Evolutionary conservation across 2,329 filamentous ascomycete species (phyloP).

Genomic region (Fusarium xyrophilum): DNA sequence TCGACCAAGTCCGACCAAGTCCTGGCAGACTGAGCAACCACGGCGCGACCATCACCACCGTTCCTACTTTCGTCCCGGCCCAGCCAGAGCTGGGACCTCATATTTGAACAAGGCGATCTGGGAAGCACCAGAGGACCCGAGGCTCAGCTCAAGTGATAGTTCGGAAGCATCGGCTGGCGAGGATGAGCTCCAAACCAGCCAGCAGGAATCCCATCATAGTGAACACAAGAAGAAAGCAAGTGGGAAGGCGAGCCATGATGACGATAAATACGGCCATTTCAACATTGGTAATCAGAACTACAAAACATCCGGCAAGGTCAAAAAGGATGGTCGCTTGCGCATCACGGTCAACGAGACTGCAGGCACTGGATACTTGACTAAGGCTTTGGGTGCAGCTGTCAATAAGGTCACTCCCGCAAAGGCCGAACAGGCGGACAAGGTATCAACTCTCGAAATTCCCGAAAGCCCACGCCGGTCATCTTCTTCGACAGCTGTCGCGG

Average conservation of each 20-base stretch:
- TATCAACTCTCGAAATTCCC: slow-evolving; percentile 17
- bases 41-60: slow-evolving; percentile 7
- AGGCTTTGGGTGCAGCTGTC: slow-evolving; percentile 71
- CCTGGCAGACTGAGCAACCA: slow-evolving; percentile 33
- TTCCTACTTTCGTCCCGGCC: slow-evolving; percentile 27
- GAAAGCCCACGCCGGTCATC: slow-evolving; percentile 39
- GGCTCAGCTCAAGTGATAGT: slow-evolving; percentile 16
- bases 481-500: slow-evolving; percentile 43
- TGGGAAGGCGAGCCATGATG: slow-evolving; percentile 31
- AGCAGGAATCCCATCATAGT: not conserved
- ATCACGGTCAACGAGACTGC: slow-evolving; percentile 76
- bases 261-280: slow-evolving; percentile 50
- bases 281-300: slow-evolving; percentile 69
- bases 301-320: slow-evolving; percentile 69
- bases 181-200: not conserved
- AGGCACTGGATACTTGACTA: slow-evolving; percentile 74
- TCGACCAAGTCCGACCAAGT: slow-evolving; percentile 30
- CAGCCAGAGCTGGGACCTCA: slow-evolving; percentile 32
- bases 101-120: slow-evolving; percentile 35
- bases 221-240: slow-evolving; percentile 1
- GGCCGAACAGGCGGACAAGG: not conserved
- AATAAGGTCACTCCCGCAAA: slow-evolving; percentile 46
- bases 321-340: slow-evolving; percentile 72
- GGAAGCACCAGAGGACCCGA: slow-evolving; percentile 9
- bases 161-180: slow-evolving; percentile 25